Evolutionary conservation across 495 filamentous ascomycete genomes (phyloP).

Genomic region (Evernia prunastri): DNA sequence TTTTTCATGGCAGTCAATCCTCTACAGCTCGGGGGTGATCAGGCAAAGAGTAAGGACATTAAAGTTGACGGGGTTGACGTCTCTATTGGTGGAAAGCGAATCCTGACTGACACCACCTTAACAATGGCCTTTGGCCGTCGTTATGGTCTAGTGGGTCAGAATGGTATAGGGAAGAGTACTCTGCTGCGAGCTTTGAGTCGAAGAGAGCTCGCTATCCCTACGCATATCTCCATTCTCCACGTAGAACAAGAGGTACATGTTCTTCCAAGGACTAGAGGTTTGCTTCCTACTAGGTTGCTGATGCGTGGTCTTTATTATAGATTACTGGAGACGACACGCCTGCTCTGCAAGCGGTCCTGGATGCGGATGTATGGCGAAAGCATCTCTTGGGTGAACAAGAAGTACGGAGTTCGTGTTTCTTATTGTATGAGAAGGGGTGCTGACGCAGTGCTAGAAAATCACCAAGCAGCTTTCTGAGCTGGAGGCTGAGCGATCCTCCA

Average conservation of each 20-base stretch:
- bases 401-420: conserved; percentile 40
- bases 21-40: conserved; percentile 73
- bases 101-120: conserved; percentile 80
- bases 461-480: conserved; percentile 67
- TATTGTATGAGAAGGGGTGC: background rate
- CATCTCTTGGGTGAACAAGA: conserved; percentile 85
- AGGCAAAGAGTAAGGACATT: conserved; percentile 95
- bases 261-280: background rate
- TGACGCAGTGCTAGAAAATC: conserved; percentile 60
- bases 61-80: conserved; percentile 96
- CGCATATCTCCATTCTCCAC: conserved; percentile 96
- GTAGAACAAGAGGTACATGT: conserved; percentile 86
- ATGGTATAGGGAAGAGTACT: conserved; percentile 99
- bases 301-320: conserved; percentile 34
- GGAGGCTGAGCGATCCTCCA: conserved; percentile 66
- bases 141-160: conserved; percentile 96
- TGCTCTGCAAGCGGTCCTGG: conserved; percentile 89
- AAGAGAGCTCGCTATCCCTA: conserved; percentile 89
- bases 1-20: conserved; percentile 99
- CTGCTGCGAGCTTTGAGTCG: conserved; percentile 84
- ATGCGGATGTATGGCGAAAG: conserved; percentile 98
- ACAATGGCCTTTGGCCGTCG: conserved; percentile 89
- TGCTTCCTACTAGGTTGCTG: background rate
- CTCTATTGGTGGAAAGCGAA: conserved; percentile 80
- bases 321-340: conserved; percentile 95